Evolutionary conservation across 176 grass and related monocot species (phyloP).

Genomic region (Hsuehochloa calcarea): DNA sequence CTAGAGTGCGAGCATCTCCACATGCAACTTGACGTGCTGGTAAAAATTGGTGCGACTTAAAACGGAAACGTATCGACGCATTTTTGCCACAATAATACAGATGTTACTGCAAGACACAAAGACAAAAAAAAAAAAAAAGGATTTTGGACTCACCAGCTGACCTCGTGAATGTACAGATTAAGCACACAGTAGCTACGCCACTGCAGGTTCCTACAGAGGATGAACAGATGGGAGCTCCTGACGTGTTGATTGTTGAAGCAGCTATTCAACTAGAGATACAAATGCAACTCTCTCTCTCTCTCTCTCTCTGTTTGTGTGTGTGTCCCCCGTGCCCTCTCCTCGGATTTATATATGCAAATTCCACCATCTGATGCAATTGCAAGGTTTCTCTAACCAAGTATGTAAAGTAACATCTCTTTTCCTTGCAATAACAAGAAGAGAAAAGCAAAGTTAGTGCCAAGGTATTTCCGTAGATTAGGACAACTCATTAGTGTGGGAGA

Average conservation of each 20-base stretch:
- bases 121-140: not conserved
- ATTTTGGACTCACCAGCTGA: constrained; percentile 13
- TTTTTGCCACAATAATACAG: no score
- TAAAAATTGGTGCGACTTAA: no score
- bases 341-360: not conserved
- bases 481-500: no score
- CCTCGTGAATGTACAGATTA: not conserved
- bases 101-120: not conserved
- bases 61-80: not conserved
- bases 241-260: not conserved
- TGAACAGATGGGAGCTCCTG: not conserved
- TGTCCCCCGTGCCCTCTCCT: no score
- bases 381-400: not conserved
- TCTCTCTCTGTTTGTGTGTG: no score
- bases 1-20: no score
- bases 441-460: no score
- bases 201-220: no score
- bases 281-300: not conserved
- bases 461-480: no score
- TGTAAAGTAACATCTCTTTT: not conserved
- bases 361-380: not conserved
- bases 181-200: not conserved
- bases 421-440: not conserved
- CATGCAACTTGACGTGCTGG: no score
- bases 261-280: not conserved